phyloP scores from a whole-genome alignment of 202 grass and related monocot species.

The Panicum hallii region DNA sequence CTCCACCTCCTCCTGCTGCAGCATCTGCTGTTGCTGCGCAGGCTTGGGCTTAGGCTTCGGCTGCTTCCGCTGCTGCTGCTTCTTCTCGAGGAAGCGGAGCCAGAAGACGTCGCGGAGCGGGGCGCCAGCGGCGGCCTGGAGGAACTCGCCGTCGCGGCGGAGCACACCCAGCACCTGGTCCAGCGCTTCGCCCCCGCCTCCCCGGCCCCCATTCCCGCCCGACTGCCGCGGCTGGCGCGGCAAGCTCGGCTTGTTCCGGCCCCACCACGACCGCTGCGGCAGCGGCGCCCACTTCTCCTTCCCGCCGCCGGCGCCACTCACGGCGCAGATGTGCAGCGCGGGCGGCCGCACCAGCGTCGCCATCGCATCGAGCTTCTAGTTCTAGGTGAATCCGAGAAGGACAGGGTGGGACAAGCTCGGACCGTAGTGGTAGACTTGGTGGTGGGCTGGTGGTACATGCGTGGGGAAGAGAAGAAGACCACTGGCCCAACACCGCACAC shows the following conservation, averaged over 20 bases:
- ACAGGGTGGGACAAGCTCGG: background rate
- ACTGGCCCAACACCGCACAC: background rate
- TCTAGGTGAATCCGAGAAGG: conserved; percentile 8
- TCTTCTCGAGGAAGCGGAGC: conserved; percentile 83
- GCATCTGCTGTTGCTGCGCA: conserved; percentile 17
- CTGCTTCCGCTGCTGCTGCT: conserved; percentile 39
- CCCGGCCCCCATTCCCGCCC: conserved; percentile 18
- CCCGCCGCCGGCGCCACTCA: conserved; percentile 37
- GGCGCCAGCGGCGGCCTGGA: conserved; percentile 49
- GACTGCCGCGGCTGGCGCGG: conserved; percentile 41
- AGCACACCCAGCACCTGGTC: conserved; percentile 69
- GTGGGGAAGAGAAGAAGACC: background rate
- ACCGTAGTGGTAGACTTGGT: background rate
- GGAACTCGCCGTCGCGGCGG: conserved; percentile 67
- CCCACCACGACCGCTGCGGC: conserved; percentile 54
- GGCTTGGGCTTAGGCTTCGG: background rate
- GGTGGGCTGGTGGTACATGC: conserved; percentile 25
- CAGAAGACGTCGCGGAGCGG: conserved; percentile 62
- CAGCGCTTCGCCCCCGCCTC: conserved; percentile 25
- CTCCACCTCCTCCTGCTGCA: background rate
- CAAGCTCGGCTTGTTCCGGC: conserved; percentile 43
- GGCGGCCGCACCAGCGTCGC: conserved; percentile 49
- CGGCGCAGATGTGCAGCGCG: conserved; percentile 54
- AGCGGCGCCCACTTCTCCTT: conserved; percentile 42
- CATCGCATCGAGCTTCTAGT: conserved; percentile 50